Conservation (phyloP, 164 flowering plant genomes). For the Aristolochia californica region DNA sequence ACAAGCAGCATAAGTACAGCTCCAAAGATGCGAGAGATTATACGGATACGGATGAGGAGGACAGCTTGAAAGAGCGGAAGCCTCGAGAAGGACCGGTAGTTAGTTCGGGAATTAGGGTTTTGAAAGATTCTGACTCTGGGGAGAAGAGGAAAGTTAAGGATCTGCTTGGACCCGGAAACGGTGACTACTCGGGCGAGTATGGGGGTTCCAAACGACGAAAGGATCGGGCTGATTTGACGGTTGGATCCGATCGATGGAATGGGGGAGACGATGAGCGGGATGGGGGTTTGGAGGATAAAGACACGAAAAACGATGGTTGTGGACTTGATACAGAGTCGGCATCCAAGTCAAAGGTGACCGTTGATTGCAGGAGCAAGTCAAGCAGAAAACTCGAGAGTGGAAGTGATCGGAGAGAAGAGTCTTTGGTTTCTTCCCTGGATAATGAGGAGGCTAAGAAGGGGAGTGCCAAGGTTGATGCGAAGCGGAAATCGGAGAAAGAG, state of each 20-base stretch:
- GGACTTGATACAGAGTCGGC: constrained; percentile 20
- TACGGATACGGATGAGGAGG: constrained; percentile 24
- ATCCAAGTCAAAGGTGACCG: constrained; percentile 18
- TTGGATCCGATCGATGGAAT: constrained; percentile 21
- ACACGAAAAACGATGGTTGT: constrained; percentile 14
- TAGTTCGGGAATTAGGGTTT: constrained; percentile 14
- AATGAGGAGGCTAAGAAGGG: constrained; percentile 28
- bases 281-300: constrained; percentile 14
- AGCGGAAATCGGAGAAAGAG: constrained; percentile 37
- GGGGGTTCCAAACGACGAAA: constrained; percentile 18
- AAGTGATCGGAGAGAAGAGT: constrained; percentile 28
- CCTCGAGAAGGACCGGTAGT: constrained; percentile 8
- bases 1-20: constrained; percentile 45
- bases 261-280: constrained; percentile 19
- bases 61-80: constrained; percentile 13
- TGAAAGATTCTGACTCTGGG: constrained; percentile 14
- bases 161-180: constrained; percentile 10
- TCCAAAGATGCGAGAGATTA: constrained; percentile 27
- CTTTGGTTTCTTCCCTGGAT: constrained; percentile 6
- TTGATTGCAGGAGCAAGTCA: constrained; percentile 35
- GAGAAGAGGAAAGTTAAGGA: constrained; percentile 23
- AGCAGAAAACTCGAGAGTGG: constrained; percentile 31
- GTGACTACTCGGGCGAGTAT: constrained; percentile 13
- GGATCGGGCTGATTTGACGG: constrained; percentile 15
- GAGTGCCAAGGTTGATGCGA: constrained; percentile 23